Base-by-base conservation (phyloP, 352 stramenopile species). In the Globisporangium megalacanthum region DNA sequence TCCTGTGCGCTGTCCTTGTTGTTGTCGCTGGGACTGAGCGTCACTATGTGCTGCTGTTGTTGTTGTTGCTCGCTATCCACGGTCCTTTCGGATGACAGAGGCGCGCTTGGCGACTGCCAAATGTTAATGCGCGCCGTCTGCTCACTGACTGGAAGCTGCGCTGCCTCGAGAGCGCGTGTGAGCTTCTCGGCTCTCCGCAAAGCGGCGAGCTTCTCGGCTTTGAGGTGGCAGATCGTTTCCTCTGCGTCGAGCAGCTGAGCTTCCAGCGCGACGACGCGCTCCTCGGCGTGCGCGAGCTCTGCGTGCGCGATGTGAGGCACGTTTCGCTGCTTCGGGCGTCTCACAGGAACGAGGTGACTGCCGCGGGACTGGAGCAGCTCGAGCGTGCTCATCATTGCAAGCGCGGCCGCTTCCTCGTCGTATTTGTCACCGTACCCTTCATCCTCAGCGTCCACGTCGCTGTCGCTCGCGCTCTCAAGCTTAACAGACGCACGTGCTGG, bases 221-320 rank as follows among this genome's bases (percentile, higher is more conserved):
- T 77, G 10, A 92, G 66, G 65, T 92, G 82, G 60, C 76, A 83
- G 44, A 90, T 89, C 4, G 73, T 76, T 58, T 92, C 79, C 49
- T 92, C 82, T 7, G 77, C 74, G 51, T 85, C 70, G 53, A 92
- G 62, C 20, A 89, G 66, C 57, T 81, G 72, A 22, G 60, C 49
- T 52, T 88, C 74, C 15, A 92, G 67, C 52, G 54, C 50, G 6
- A 52, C 52, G 10, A 90, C 60, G 10, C 72, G 71, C 49, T 89
- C 77, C 49, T 92, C 83, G 1, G 77, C 72, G 36, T 69, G 72
- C 47, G 62, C 66, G 2, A 89, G 70, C 63, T 89, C 77, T 49
- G 82, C 44, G 0, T 17, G 19, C 10, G 51, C 22, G 51, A 54
- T 29, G 17, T 29, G 15, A 15, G 20, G 37, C n/a, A 36, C 33